A percentile compares a stretch with the other conserved stretches of the same genome.
Conservation (phyloP, 352 stramenopile species). For the Phytopythium vexans region DNA sequence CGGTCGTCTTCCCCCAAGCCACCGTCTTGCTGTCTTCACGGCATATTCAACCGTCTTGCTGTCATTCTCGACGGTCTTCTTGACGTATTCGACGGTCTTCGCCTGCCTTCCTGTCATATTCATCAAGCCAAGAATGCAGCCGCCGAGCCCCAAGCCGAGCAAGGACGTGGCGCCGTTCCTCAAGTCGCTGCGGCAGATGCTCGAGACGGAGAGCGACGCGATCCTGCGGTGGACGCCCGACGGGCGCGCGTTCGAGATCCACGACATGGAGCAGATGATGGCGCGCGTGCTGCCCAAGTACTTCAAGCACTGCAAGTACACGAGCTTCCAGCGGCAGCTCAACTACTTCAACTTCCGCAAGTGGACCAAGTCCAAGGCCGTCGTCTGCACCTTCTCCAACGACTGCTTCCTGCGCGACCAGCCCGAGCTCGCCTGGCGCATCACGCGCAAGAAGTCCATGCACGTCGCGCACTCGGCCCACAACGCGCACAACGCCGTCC, state of each 20-base stretch:
- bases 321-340: slow-evolving; percentile 91
- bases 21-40: no score
- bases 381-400: slow-evolving; percentile 76
- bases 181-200: slow-evolving; percentile 62
- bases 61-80: no score
- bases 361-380: slow-evolving; percentile 79
- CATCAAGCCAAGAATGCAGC: background rate
- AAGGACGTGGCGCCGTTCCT: slow-evolving; percentile 65
- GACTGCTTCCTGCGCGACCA: slow-evolving; percentile 70
- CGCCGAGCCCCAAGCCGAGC: slow-evolving; percentile 1
- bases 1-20: no score
- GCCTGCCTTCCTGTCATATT: background rate
- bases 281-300: slow-evolving; percentile 87
- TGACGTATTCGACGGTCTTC: background rate
- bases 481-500: slow-evolving; percentile 3
- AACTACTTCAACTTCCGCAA: slow-evolving; percentile 95
- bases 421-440: slow-evolving; percentile 57
- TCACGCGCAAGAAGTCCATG: slow-evolving; percentile 66
- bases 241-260: slow-evolving; percentile 64
- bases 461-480: slow-evolving; percentile 16
- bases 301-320: slow-evolving; percentile 95
- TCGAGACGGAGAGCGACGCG: slow-evolving; percentile 47
- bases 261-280: slow-evolving; percentile 83
- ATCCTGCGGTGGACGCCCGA: slow-evolving; percentile 66
- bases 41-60: no score